These are phyloP conservation scores for Paramecium sexaurelia DNA, from an alignment of 73 alveolate genomes.

Conservation along the genomic window DNA sequence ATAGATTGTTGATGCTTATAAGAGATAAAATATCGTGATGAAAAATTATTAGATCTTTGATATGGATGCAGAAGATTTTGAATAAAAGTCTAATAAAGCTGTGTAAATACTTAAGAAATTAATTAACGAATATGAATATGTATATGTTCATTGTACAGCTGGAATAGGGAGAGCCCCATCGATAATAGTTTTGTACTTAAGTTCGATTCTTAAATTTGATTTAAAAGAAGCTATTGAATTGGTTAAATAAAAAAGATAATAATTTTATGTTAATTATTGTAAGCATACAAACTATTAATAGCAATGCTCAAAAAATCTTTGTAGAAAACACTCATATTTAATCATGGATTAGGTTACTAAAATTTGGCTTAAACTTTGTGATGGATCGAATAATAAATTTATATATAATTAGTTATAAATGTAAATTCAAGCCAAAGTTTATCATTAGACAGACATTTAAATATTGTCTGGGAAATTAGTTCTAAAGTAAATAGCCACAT, in stretches of 20 bases:
- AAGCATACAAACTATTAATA: not conserved
- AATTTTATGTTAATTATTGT: constrained; percentile 32
- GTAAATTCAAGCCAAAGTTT: not conserved
- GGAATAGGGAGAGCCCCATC: constrained; percentile 87
- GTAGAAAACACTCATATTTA: not conserved
- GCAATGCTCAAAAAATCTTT: not conserved
- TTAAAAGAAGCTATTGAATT: constrained; percentile 28
- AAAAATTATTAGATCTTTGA: constrained; percentile 14
- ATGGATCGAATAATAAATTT: not conserved
- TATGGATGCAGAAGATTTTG: constrained; percentile 52
- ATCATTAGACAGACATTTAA: not conserved
- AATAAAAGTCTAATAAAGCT: not conserved
- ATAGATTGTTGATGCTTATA: not conserved
- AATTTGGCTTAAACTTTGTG: not conserved
- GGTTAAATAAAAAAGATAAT: constrained; percentile 18
- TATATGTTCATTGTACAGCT: constrained; percentile 85
- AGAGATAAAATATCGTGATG: not conserved
- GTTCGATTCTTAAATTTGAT: not conserved
- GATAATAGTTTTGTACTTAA: constrained; percentile 72
- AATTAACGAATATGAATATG: constrained; percentile 64
- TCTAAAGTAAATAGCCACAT: not conserved
- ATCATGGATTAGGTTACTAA: constrained; percentile 12
- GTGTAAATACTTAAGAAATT: not conserved
- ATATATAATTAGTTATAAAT: not conserved
- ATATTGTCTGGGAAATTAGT: not conserved